These are phyloP conservation scores for Globisporangium yorkense DNA, from an alignment of 352 stramenopile species.

Conservation along the genomic window DNA sequence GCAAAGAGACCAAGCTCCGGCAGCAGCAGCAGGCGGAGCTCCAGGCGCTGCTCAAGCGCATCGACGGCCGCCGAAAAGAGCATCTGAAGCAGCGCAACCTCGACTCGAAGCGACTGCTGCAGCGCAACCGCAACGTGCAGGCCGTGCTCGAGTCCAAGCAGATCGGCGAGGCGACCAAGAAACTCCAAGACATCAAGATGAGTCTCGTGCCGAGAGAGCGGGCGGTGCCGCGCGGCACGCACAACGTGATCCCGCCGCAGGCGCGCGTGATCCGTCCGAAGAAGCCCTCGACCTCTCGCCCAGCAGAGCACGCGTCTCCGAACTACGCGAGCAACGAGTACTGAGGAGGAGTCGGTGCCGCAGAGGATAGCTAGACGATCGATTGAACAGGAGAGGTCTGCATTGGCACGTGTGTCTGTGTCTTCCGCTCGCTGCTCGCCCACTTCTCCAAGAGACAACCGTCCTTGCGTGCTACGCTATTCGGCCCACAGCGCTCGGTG, in stretches of 20 bases:
- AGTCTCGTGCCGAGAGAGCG: slow-evolving; percentile 66
- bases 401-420: background rate
- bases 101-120: slow-evolving; percentile 91
- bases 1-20: slow-evolving; percentile 88
- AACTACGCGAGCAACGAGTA: background rate
- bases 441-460: background rate
- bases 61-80: slow-evolving; percentile 91
- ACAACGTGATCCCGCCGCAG: slow-evolving; percentile 75
- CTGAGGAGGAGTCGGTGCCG: background rate
- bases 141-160: slow-evolving; percentile 93
- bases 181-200: slow-evolving; percentile 78
- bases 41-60: slow-evolving; percentile 91
- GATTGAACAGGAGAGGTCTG: background rate
- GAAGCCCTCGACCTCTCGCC: slow-evolving; percentile 44
- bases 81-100: slow-evolving; percentile 91
- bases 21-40: slow-evolving; percentile 92
- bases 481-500: slow-evolving; percentile 17
- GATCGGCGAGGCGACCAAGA: slow-evolving; percentile 63
- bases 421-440: background rate
- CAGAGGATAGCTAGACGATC: background rate
- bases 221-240: slow-evolving; percentile 29
- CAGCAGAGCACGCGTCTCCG: slow-evolving; percentile 10
- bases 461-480: slow-evolving; percentile 14
- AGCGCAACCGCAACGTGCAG: slow-evolving; percentile 95
- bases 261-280: slow-evolving; percentile 67